Evolutionary conservation across 257 asterid genomes (phyloP).

Genomic region (Nicotiana otophora): DNA sequence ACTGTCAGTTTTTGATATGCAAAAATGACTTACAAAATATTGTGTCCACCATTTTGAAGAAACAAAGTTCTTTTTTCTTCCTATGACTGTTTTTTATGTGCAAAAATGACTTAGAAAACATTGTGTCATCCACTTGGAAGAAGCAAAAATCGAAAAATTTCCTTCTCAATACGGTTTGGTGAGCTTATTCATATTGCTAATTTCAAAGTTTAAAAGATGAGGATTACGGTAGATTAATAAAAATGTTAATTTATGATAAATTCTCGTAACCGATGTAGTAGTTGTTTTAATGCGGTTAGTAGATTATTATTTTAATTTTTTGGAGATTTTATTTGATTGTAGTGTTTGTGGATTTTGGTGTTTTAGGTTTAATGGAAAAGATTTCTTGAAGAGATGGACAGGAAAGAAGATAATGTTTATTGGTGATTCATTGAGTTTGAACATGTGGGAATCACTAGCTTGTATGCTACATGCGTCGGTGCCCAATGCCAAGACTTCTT

Average conservation of each 20-base stretch:
- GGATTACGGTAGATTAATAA: neutral
- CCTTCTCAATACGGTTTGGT: neutral
- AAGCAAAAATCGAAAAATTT: too few relatives aligned
- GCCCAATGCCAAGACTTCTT: constrained; percentile 34
- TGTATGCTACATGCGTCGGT: constrained; percentile 69
- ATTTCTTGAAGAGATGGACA: constrained; percentile 53
- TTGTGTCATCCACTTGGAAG: too few relatives aligned
- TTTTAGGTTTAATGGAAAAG: constrained; percentile 56
- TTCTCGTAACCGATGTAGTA: too few relatives aligned
- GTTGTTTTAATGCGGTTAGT: neutral
- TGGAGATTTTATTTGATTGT: neutral
- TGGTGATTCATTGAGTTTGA: constrained; percentile 80
- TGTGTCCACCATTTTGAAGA: neutral
- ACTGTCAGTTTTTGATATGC: neutral
- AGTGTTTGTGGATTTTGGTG: neutral
- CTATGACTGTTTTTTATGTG: too few relatives aligned
- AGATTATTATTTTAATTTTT: neutral
- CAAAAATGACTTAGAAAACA: too few relatives aligned
- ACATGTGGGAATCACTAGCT: constrained; percentile 65
- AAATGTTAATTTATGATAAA: neutral
- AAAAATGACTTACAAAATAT: neutral
- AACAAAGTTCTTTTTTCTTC: neutral
- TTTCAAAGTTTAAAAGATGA: too few relatives aligned
- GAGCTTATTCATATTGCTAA: neutral
- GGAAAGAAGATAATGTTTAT: constrained; percentile 81